Evolutionary conservation across 2,329 filamentous ascomycete genomes (phyloP).

Genomic region (Penicillium sp.): DNA sequence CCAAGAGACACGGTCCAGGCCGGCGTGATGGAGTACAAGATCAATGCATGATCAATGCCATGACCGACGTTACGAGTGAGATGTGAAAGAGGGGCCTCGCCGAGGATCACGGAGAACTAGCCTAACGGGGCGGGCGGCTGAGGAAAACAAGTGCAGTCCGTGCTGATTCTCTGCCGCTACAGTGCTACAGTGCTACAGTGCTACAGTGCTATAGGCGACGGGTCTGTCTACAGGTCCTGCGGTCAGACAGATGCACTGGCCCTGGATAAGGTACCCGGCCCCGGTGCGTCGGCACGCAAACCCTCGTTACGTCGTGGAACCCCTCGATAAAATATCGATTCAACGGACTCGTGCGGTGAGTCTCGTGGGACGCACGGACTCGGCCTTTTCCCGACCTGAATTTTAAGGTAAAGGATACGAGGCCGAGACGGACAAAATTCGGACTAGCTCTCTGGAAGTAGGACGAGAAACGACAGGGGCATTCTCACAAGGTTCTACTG

Average conservation of each 20-base stretch:
- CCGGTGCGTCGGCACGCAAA: neutral
- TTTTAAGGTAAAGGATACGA: neutral
- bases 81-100: neutral
- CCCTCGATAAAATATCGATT: too few relatives aligned
- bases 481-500: neutral
- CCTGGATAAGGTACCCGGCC: conserved; percentile 1
- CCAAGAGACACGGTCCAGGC: neutral
- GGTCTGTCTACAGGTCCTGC: conserved; percentile 4
- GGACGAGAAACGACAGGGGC: too few relatives aligned
- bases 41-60: neutral
- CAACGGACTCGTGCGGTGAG: neutral
- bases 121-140: conserved; percentile 11
- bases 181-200: too few relatives aligned
- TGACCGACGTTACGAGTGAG: neutral
- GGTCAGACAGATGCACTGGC: conserved; percentile 4
- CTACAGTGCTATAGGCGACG: too few relatives aligned
- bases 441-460: too few relatives aligned
- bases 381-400: neutral
- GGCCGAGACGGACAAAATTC: conserved; percentile 6
- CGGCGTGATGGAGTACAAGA: neutral
- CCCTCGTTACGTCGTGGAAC: neutral
- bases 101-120: conserved; percentile 11
- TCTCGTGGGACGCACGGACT: neutral
- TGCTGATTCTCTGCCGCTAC: neutral
- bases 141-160: conserved; percentile 4